Percentiles rank a stretch among this genome's conserved stretches.
phyloP scores from a whole-genome alignment of 192 early-diverging fungal genomes.

The Nowakowskiella sp. region DNA sequence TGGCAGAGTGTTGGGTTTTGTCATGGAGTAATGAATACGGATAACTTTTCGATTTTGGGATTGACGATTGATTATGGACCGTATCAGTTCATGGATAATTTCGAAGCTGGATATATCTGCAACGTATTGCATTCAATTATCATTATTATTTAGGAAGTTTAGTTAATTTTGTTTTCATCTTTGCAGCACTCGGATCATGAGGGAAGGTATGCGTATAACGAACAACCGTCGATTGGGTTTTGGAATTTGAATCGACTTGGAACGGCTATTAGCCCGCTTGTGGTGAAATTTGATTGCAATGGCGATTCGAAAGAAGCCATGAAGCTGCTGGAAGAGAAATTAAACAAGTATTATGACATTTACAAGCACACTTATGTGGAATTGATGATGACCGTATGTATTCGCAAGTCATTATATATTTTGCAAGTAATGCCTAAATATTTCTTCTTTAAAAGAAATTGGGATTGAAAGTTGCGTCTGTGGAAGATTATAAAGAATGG shows the following conservation, averaged over 20 bases:
- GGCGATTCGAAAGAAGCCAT: slow-evolving; percentile 29
- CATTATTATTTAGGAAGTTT: no score
- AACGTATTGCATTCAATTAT: no score
- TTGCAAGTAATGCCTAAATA: no score
- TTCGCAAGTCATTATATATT: no score
- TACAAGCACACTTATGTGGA: slow-evolving; percentile 41
- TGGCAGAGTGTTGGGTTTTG: slow-evolving; percentile 65
- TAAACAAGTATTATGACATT: slow-evolving; percentile 39
- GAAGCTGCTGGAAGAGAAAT: slow-evolving; percentile 41
- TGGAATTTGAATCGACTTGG: slow-evolving; percentile 76
- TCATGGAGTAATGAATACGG: slow-evolving; percentile 82
- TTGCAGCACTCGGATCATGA: slow-evolving; percentile 58
- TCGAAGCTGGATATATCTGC: no score
- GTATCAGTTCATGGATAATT: slow-evolving; percentile 77
- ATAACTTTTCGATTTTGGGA: slow-evolving; percentile 81
- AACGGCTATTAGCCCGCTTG: slow-evolving; percentile 51
- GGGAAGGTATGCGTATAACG: slow-evolving; percentile 67
- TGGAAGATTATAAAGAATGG: no score
- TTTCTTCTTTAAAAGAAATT: slow-evolving; percentile 4
- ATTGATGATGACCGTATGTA: slow-evolving; percentile 61
- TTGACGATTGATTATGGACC: slow-evolving; percentile 86
- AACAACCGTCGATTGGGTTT: slow-evolving; percentile 71
- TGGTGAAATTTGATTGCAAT: slow-evolving; percentile 47
- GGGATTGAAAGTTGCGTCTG: not conserved
- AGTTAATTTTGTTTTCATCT: no score